Percentiles rank a stretch among this genome's conserved stretches.
These are phyloP conservation scores for Sporisorium iseilematis-ciliati DNA, from an alignment of 1,284 basidiomycete genomes.

Conservation along the genomic window DNA sequence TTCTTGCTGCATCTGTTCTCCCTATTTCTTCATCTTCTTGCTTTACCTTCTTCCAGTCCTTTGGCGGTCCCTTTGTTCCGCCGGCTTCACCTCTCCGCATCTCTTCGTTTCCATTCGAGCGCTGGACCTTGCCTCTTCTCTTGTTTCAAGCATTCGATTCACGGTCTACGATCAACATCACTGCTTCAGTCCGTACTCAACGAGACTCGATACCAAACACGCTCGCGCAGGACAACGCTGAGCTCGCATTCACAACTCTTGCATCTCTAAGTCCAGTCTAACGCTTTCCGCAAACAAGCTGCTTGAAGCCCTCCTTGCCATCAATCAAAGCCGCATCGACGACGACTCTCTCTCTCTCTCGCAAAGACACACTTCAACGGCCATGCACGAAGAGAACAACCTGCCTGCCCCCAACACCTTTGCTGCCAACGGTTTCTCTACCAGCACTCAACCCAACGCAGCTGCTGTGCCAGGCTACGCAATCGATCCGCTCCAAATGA, in stretches of 20 bases:
- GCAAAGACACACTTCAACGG: constrained; percentile 14
- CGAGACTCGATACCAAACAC: neutral
- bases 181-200: neutral
- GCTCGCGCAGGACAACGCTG: constrained; percentile 8
- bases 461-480: constrained; percentile 31
- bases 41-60: neutral
- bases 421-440: constrained; percentile 31
- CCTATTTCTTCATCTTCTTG: neutral
- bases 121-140: neutral
- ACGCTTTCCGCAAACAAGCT: neutral
- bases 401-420: constrained; percentile 35
- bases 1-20: neutral
- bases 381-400: constrained; percentile 37
- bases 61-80: neutral
- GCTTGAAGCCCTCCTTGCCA: neutral
- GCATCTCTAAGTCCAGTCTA: constrained; percentile 3
- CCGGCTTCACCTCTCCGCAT: neutral
- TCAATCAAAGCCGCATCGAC: neutral
- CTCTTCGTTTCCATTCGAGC: neutral
- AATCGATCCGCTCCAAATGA: constrained; percentile 52
- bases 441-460: constrained; percentile 16
- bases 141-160: neutral
- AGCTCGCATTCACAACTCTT: constrained; percentile 5
- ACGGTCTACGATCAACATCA: neutral
- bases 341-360: neutral